These are phyloP conservation scores for Epichloe typhina DNA, from an alignment of 2,329 filamentous ascomycete species.

Conservation along the genomic window DNA sequence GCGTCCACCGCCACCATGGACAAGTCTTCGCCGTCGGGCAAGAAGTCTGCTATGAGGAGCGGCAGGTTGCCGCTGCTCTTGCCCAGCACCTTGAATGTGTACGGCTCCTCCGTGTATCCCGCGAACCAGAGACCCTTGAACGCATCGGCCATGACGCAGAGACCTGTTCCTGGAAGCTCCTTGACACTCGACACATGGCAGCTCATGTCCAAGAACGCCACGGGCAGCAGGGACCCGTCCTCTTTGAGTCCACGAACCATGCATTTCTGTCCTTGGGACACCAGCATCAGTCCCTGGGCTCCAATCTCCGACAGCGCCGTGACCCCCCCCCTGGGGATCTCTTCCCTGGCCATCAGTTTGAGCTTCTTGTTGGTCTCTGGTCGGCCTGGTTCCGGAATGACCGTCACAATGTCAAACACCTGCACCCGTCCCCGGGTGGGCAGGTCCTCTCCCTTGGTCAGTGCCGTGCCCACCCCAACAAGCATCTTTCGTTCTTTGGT, in stretches of 20 bases:
- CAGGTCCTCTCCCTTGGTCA: slow-evolving; percentile 76
- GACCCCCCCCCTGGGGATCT: slow-evolving; percentile 86
- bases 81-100: slow-evolving; percentile 85
- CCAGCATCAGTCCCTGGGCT: slow-evolving; percentile 76
- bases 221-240: slow-evolving; percentile 80
- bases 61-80: slow-evolving; percentile 72
- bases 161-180: slow-evolving; percentile 67
- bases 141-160: slow-evolving; percentile 79
- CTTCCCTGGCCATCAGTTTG: slow-evolving; percentile 77
- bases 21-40: slow-evolving; percentile 73
- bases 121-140: slow-evolving; percentile 94
- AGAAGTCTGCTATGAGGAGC: slow-evolving; percentile 69
- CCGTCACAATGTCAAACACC: slow-evolving; percentile 81
- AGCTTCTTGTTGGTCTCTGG: slow-evolving; percentile 78
- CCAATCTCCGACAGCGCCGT: slow-evolving; percentile 77
- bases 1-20: slow-evolving; percentile 74
- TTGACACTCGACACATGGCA: slow-evolving; percentile 82
- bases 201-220: slow-evolving; percentile 96
- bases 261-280: slow-evolving; percentile 90
- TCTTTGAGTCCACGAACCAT: slow-evolving; percentile 95
- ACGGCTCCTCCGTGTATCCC: slow-evolving; percentile 92
- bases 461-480: slow-evolving; percentile 72
- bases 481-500: slow-evolving; percentile 77
- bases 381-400: slow-evolving; percentile 75
- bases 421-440: slow-evolving; percentile 75